Evolutionary conservation across 768 basidiomycete species (phyloP).

Genomic region (Mycena indigotica): DNA sequence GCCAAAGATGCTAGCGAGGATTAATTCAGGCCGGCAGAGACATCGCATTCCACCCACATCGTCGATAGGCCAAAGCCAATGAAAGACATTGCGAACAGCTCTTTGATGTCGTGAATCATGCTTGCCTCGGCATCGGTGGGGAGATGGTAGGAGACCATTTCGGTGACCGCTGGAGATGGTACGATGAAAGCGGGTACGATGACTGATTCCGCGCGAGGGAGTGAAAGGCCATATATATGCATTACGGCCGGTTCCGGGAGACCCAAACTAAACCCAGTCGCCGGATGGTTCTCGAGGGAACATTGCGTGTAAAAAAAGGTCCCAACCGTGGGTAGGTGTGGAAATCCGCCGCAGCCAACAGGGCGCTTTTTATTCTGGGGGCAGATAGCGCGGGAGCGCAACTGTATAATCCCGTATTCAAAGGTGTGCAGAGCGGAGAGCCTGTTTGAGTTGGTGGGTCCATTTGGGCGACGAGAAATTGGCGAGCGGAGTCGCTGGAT

Average conservation of each 20-base stretch:
- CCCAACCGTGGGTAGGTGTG: too few species aligned
- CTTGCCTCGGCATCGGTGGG: constrained; percentile 9
- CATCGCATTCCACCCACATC: constrained; percentile 4
- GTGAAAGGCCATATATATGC: background rate
- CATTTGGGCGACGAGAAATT: too few species aligned
- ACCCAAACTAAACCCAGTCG: background rate
- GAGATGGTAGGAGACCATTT: constrained; percentile 8
- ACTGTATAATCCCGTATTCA: too few species aligned
- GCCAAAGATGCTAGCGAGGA: constrained; percentile 3
- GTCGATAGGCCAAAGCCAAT: constrained; percentile 15
- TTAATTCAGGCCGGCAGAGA: background rate
- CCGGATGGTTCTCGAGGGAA: background rate
- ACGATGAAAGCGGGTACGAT: background rate
- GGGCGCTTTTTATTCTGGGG: too few species aligned
- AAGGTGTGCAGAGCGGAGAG: too few species aligned
- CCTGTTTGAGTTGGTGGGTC: too few species aligned
- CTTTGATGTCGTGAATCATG: constrained; percentile 10
- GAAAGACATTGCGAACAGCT: constrained; percentile 13
- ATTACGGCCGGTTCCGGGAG: background rate
- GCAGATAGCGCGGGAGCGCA: too few species aligned
- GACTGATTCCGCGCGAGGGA: background rate
- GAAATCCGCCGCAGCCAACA: too few species aligned
- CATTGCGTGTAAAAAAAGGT: too few species aligned
- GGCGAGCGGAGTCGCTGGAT: too few species aligned
- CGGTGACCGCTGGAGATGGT: background rate